Percentiles rank a stretch among this genome's conserved stretches.
These are phyloP conservation scores for Dictyostelium intermedium DNA, from an alignment of 78 protist genomes.

Conservation along the genomic window DNA sequence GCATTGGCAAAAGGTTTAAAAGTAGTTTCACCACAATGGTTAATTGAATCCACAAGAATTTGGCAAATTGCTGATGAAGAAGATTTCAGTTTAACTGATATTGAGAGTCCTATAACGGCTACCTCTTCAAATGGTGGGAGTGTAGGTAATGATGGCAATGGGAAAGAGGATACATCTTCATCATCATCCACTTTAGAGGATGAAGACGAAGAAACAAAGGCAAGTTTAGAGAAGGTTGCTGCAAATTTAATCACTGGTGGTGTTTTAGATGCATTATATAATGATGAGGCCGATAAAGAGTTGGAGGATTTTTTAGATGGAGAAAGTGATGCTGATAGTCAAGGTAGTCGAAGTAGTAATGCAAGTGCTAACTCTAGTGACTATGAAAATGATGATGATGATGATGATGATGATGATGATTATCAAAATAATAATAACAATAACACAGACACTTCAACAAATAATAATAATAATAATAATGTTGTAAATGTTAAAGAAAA, in stretches of 20 bases:
- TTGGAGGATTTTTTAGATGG: conserved; percentile 59
- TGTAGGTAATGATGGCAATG: background rate
- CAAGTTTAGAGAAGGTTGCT: background rate
- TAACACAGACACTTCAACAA: background rate
- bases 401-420: background rate
- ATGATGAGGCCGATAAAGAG: conserved; percentile 26
- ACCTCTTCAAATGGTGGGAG: background rate
- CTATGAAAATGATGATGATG: conserved; percentile 23
- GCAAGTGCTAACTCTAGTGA: background rate
- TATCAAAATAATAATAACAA: background rate
- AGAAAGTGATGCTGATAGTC: conserved; percentile 11
- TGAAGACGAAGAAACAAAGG: background rate
- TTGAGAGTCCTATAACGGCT: background rate
- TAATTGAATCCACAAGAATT: background rate
- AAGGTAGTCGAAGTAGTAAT: background rate
- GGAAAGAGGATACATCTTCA: background rate
- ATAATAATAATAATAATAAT: background rate
- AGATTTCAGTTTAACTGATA: background rate
- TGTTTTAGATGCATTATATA: background rate
- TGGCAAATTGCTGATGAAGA: conserved; percentile 20
- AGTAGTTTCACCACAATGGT: conserved; percentile 8
- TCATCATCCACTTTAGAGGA: background rate
- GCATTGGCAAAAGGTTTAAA: conserved; percentile 39
- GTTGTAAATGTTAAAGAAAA: background rate
- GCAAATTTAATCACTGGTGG: background rate